Evolutionary conservation across 768 basidiomycete genomes (phyloP).

Genomic region (Mycena maculata): DNA sequence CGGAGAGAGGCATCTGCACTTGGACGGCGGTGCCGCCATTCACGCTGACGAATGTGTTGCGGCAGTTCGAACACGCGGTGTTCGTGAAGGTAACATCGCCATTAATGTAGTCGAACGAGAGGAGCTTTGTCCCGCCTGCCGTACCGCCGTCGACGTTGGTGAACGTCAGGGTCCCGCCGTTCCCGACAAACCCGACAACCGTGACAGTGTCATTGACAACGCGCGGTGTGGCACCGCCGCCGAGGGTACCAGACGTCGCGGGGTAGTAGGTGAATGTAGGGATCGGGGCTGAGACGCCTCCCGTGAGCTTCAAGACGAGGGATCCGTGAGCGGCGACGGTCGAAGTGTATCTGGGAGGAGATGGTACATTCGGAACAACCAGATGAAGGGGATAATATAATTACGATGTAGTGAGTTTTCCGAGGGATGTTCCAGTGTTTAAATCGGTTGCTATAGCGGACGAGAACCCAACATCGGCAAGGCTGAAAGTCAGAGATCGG

Average conservation of each 20-base stretch:
- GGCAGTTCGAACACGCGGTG: slow-evolving; percentile 61
- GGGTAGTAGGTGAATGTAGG: slow-evolving; percentile 50
- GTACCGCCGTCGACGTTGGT: slow-evolving; percentile 55
- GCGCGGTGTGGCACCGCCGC: slow-evolving; percentile 52
- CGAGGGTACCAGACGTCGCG: slow-evolving; percentile 47
- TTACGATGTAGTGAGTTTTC: slow-evolving; percentile 51
- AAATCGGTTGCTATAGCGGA: slow-evolving; percentile 55
- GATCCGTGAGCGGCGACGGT: slow-evolving; percentile 50
- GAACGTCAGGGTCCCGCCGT: slow-evolving; percentile 57
- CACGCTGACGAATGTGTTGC: slow-evolving; percentile 58
- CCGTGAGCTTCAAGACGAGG: slow-evolving; percentile 52
- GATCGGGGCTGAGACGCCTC: slow-evolving; percentile 38
- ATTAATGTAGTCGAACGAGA: slow-evolving; percentile 62
- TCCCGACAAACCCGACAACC: slow-evolving; percentile 55
- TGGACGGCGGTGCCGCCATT: slow-evolving; percentile 57
- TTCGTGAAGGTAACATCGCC: slow-evolving; percentile 56
- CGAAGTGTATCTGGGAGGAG: slow-evolving; percentile 46
- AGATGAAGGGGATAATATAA: slow-evolving; percentile 7
- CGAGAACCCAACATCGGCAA: slow-evolving; percentile 56
- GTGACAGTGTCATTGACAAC: slow-evolving; percentile 50
- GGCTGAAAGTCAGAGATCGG: slow-evolving; percentile 53
- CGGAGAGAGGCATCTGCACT: slow-evolving; percentile 61
- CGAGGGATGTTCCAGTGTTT: slow-evolving; percentile 52
- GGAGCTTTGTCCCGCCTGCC: slow-evolving; percentile 54
- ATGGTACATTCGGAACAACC: neutral